phyloP scores from a whole-genome alignment of 2,329 filamentous ascomycete genomes.

The Stemphylium vesicarium region DNA sequence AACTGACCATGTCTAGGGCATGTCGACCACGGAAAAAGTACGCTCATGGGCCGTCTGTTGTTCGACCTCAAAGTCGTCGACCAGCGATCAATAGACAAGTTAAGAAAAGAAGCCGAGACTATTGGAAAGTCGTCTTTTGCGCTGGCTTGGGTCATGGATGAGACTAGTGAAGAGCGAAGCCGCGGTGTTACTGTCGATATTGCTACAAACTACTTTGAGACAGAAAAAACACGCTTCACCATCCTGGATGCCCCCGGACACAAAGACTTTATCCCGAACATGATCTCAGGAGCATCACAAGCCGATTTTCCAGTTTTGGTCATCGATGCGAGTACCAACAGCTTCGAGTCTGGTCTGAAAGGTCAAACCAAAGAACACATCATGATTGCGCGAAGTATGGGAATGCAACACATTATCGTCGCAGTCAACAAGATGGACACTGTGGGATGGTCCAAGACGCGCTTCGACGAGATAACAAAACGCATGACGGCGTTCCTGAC shows the following conservation, averaged over 20 bases:
- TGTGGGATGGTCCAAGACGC: constrained; percentile 78
- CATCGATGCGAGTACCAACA: constrained; percentile 86
- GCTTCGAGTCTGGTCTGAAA: constrained; percentile 90
- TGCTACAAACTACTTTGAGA: constrained; percentile 93
- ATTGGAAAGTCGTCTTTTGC: constrained; percentile 96
- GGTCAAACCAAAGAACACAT: constrained; percentile 96
- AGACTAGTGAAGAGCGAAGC: constrained; percentile 84
- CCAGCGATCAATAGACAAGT: constrained; percentile 85
- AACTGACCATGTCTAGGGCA: constrained; percentile 66
- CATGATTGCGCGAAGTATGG: constrained; percentile 85
- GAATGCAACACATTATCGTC: constrained; percentile 84
- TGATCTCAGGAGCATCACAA: constrained; percentile 96
- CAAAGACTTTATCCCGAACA: constrained; percentile 95
- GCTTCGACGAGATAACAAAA: constrained; percentile 84
- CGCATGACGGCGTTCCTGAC: constrained; percentile 84
- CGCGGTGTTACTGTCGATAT: constrained; percentile 97
- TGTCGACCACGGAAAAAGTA: constrained; percentile 97
- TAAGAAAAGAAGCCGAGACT: constrained; percentile 84
- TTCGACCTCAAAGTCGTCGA: constrained; percentile 89
- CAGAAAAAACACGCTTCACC: constrained; percentile 83
- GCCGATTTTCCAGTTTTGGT: constrained; percentile 96
- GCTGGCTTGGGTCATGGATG: constrained; percentile 95
- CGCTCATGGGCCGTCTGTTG: constrained; percentile 92
- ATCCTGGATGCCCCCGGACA: constrained; percentile 96
- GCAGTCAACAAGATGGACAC: constrained; percentile 96